These are phyloP conservation scores for Lactarius evosmus DNA, from an alignment of 768 basidiomycete species.

Conservation along the genomic window DNA sequence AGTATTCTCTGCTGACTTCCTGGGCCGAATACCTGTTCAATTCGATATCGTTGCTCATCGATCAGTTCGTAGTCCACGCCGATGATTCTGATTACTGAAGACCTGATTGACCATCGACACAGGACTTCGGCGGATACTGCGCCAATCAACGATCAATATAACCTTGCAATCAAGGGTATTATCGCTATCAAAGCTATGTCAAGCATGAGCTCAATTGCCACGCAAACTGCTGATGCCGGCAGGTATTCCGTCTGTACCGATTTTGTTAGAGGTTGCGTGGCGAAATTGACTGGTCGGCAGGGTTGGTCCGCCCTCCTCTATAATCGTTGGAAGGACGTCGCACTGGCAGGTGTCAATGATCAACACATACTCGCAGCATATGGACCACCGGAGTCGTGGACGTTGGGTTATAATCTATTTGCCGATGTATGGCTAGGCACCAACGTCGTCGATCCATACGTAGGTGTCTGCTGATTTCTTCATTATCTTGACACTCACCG, in stretches of 20 bases:
- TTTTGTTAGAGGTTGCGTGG: neutral
- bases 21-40: constrained; percentile 35
- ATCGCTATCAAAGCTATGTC: constrained; percentile 64
- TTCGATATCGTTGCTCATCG: constrained; percentile 48
- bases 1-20: constrained; percentile 32
- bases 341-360: constrained; percentile 10
- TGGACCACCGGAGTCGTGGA: constrained; percentile 42
- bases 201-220: constrained; percentile 41
- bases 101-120: constrained; percentile 1
- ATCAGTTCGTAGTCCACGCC: constrained; percentile 49
- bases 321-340: constrained; percentile 17
- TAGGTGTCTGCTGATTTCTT: constrained; percentile 2
- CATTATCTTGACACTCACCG: neutral
- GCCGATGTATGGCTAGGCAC: constrained; percentile 56
- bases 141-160: constrained; percentile 54
- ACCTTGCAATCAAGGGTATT: constrained; percentile 69
- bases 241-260: constrained; percentile 31
- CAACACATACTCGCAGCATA: constrained; percentile 11
- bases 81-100: constrained; percentile 36
- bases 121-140: constrained; percentile 20
- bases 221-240: constrained; percentile 23
- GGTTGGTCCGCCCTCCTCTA: neutral
- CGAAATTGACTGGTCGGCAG: constrained; percentile 6
- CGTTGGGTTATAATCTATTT: constrained; percentile 59
- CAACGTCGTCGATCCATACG: constrained; percentile 42